These are phyloP conservation scores for Cucurbita maxima DNA, from an alignment of 306 rosid genomes.

Conservation along the genomic window DNA sequence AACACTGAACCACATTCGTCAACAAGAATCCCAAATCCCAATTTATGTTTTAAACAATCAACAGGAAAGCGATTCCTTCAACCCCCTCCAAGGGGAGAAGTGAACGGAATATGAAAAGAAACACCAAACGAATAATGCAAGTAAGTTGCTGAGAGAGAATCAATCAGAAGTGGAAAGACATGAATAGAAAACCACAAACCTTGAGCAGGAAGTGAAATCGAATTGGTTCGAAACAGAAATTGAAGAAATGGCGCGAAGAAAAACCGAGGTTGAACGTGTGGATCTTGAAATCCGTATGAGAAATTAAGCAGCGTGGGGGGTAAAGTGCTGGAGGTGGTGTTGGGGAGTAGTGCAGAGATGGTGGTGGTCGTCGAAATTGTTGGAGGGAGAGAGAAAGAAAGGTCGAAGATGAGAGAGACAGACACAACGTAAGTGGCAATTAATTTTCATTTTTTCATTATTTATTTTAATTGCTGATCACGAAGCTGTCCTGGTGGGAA, in stretches of 20 bases:
- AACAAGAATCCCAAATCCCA: neutral
- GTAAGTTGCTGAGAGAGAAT: neutral
- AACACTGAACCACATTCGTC: neutral
- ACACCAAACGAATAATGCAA: neutral
- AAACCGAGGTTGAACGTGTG: neutral
- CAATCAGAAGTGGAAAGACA: neutral
- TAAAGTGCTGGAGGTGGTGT: conserved; percentile 18
- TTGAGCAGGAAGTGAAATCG: neutral
- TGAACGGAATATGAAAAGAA: neutral
- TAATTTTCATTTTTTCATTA: neutral
- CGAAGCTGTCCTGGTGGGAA: neutral
- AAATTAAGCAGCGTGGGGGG: neutral
- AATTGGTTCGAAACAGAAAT: neutral
- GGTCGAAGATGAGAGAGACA: conserved; percentile 6
- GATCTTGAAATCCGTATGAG: neutral
- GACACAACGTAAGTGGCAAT: neutral
- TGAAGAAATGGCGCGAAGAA: neutral
- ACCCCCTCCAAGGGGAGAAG: neutral
- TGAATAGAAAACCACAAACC: neutral
- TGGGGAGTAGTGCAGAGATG: neutral
- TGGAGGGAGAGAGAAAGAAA: conserved; percentile 16
- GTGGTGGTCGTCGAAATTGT: conserved; percentile 9
- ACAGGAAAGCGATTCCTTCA: neutral
- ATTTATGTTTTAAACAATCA: neutral
- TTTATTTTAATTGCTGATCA: neutral